A percentile compares a stretch with the other conserved stretches of the same genome.
Evolutionary conservation across 2,329 filamentous ascomycete genomes (phyloP).

Genomic region (Sphaerulina musiva): DNA sequence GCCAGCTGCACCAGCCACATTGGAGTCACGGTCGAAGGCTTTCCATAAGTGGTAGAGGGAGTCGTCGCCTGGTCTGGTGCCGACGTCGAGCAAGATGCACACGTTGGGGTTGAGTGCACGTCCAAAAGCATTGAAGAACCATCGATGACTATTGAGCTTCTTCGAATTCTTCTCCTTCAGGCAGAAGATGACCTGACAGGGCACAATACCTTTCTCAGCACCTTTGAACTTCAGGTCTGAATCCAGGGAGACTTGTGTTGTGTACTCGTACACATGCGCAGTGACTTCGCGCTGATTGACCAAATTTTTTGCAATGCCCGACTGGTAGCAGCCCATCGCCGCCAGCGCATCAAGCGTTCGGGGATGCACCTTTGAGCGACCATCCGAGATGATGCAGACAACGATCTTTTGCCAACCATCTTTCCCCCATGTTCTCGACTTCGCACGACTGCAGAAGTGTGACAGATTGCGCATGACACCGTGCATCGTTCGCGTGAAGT

Average conservation of each 20-base stretch:
- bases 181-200: constrained; percentile 97
- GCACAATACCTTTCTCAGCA: constrained; percentile 96
- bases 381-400: constrained; percentile 92
- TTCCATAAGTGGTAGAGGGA: constrained; percentile 99
- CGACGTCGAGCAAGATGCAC: constrained; percentile 93
- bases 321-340: constrained; percentile 95
- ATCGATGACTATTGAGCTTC: constrained; percentile 96
- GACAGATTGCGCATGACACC: constrained; percentile 97
- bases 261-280: constrained; percentile 98
- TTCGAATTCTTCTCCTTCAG: constrained; percentile 96
- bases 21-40: constrained; percentile 95
- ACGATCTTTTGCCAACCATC: constrained; percentile 99
- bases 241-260: constrained; percentile 93
- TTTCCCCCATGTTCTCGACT: constrained; percentile 93
- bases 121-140: constrained; percentile 99
- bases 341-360: constrained; percentile 89
- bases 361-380: constrained; percentile 86
- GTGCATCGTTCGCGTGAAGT: constrained; percentile 97
- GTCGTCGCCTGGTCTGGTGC: constrained; percentile 79
- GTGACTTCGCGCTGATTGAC: constrained; percentile 95
- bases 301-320: constrained; percentile 96
- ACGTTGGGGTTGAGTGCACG: constrained; percentile 89
- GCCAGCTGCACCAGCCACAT: constrained; percentile 90
- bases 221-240: constrained; percentile 97
- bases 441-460: constrained; percentile 87